A percentile compares a stretch with the other conserved stretches of the same genome.
These are phyloP conservation scores for Cyberlindnera lachancei DNA, from an alignment of 805 yeast genomes.

Conservation along the genomic window DNA sequence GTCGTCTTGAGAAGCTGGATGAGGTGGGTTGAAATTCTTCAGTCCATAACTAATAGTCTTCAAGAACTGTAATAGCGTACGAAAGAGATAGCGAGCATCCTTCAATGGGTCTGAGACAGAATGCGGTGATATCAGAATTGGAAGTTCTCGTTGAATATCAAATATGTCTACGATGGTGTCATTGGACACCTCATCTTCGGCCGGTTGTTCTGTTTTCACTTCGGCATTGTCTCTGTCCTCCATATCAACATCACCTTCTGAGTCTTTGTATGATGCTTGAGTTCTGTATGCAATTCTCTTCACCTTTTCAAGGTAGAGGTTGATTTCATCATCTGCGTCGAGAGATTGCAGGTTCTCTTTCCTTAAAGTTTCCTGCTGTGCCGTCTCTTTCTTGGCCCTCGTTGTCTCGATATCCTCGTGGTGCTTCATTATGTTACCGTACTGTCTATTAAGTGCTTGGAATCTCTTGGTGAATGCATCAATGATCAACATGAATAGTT, in stretches of 20 bases:
- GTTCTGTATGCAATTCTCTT: conserved; percentile 11
- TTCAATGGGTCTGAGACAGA: conserved; percentile 57
- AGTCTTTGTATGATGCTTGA: conserved; percentile 8
- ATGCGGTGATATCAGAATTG: conserved; percentile 50
- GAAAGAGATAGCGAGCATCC: conserved; percentile 81
- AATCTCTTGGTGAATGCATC: conserved; percentile 85
- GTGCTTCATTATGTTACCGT: conserved; percentile 53
- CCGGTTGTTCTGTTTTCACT: conserved; percentile 20
- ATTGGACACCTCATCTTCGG: conserved; percentile 2
- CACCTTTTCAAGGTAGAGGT: conserved; percentile 21
- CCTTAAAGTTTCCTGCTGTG: conserved; percentile 28
- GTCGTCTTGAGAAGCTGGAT: conserved; percentile 38
- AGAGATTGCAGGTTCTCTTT: conserved; percentile 23
- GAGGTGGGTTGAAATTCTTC: conserved; percentile 83
- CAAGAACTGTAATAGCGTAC: conserved; percentile 82
- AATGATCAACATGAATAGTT: conserved; percentile 76
- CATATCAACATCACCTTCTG: conserved; percentile 25
- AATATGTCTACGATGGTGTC: conserved; percentile 28
- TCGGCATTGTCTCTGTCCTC: conserved; percentile 12
- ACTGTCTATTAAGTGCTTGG: conserved; percentile 64
- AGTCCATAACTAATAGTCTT: conserved; percentile 86
- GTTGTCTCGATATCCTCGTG: conserved; percentile 47
- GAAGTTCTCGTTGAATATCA: conserved; percentile 41
- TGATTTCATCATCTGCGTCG: conserved; percentile 32
- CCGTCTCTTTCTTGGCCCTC: conserved; percentile 34